Evolutionary conservation across 257 asterid genomes (phyloP).

Genomic region (Solanum megistacrolobum): DNA sequence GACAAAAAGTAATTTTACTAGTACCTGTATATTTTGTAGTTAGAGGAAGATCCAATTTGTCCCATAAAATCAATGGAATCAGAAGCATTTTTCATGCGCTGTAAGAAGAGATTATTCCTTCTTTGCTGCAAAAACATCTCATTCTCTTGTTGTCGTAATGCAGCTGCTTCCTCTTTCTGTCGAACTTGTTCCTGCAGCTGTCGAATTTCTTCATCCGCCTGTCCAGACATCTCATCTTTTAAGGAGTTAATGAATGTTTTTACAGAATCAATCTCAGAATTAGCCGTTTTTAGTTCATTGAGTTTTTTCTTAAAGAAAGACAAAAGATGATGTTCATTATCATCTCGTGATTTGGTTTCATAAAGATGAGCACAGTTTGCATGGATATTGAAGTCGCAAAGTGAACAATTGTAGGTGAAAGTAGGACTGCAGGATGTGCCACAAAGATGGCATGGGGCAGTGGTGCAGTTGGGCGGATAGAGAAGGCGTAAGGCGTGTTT

Average conservation of each 20-base stretch:
- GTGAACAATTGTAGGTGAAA: not conserved
- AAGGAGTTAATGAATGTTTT: not conserved
- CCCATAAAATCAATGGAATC: not conserved
- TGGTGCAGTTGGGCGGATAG: not conserved
- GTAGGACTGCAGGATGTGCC: not conserved
- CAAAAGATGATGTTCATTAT: not conserved
- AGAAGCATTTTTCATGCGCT: not conserved
- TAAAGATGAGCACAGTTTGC: slow-evolving; percentile 1
- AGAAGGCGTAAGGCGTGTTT: slow-evolving; percentile 1
- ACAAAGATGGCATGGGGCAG: not conserved
- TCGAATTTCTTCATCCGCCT: not conserved
- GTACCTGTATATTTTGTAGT: not conserved
- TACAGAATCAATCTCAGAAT: not conserved
- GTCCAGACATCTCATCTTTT: not conserved
- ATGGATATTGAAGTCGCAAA: slow-evolving; percentile 9
- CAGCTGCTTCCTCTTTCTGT: not conserved
- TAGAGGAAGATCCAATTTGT: not conserved
- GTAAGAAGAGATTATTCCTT: not conserved
- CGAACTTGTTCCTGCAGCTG: not conserved
- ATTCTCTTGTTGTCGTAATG: not conserved
- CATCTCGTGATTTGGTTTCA: not conserved
- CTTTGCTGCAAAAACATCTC: not conserved
- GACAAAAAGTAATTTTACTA: not conserved
- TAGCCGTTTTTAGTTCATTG: not conserved
- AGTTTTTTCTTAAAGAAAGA: not conserved